Evolutionary conservation across 2,329 filamentous ascomycete species (phyloP).

Genomic region (Pseudocercospora pini-densiflorae): DNA sequence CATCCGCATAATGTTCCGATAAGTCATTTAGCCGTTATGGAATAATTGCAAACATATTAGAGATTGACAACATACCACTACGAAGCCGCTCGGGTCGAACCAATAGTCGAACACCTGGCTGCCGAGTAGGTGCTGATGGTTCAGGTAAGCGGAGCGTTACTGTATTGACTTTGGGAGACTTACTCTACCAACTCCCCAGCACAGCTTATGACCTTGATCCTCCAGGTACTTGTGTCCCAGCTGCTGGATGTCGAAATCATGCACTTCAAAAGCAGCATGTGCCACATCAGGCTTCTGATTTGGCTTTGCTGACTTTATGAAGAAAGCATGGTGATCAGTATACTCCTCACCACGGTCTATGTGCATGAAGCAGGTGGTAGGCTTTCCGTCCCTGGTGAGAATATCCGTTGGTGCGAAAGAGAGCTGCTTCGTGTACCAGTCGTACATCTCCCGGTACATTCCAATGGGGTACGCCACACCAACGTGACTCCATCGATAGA

Average conservation of each 20-base stretch:
- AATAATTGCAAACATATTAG: background rate
- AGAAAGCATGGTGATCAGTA: conserved; percentile 60
- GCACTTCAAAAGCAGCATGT: conserved; percentile 71
- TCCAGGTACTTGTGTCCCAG: conserved; percentile 67
- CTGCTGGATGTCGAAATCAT: conserved; percentile 72
- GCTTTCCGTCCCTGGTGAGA: conserved; percentile 22
- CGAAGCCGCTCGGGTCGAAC: conserved; percentile 46
- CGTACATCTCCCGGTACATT: conserved; percentile 40
- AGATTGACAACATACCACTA: background rate
- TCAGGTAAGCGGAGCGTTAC: too few relatives aligned
- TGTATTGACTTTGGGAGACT: too few relatives aligned
- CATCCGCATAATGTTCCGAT: conserved; percentile 63
- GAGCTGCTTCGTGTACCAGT: conserved; percentile 51
- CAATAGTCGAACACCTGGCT: conserved; percentile 69
- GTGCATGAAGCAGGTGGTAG: conserved; percentile 50
- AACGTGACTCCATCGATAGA: conserved; percentile 53
- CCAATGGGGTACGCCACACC: conserved; percentile 43
- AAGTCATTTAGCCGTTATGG: too few relatives aligned
- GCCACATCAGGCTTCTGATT: conserved; percentile 60
- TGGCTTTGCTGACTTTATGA: conserved; percentile 44
- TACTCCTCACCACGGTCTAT: conserved; percentile 55
- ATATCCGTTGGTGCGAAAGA: conserved; percentile 55
- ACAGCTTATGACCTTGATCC: conserved; percentile 64
- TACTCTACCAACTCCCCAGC: conserved; percentile 71
- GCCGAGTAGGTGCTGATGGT: conserved; percentile 14